A percentile compares a stretch with the other conserved stretches of the same genome.
phyloP scores from a whole-genome alignment of 2,329 filamentous ascomycete species.

The Talaromyces sp. region DNA sequence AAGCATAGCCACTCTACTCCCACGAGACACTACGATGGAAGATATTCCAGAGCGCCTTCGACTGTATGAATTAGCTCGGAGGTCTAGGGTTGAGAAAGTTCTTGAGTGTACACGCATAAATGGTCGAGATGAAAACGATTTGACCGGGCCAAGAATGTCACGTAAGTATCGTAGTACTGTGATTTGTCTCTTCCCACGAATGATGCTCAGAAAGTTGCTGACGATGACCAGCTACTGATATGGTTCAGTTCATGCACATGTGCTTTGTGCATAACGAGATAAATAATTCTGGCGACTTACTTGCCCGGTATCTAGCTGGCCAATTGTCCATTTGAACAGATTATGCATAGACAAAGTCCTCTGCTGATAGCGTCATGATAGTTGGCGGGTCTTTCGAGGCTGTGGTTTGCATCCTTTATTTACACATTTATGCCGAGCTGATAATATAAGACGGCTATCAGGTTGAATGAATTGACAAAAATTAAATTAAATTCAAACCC shows the following conservation, averaged over 20 bases:
- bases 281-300: not conserved
- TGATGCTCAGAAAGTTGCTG: not conserved
- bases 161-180: not conserved
- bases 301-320: not conserved
- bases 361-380: no score
- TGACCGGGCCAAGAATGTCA: not conserved
- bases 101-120: conserved; percentile 24
- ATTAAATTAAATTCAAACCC: no score
- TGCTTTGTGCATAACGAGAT: not conserved
- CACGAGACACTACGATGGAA: conserved; percentile 18
- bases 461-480: not conserved
- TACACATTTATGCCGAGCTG: not conserved
- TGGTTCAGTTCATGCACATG: not conserved
- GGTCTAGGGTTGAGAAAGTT: conserved; percentile 23
- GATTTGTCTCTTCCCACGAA: not conserved
- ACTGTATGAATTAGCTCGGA: conserved; percentile 17
- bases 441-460: not conserved
- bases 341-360: not conserved
- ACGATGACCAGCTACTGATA: not conserved
- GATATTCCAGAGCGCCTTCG: conserved; percentile 21
- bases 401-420: not conserved
- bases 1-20: conserved; percentile 27
- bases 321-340: not conserved
- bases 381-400: not conserved
- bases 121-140: conserved; percentile 23